Percentiles rank a stretch among this genome's conserved stretches.
These are phyloP conservation scores for Xanthoceras sorbifolium DNA, from an alignment of 345 rosid species.

Conservation along the genomic window DNA sequence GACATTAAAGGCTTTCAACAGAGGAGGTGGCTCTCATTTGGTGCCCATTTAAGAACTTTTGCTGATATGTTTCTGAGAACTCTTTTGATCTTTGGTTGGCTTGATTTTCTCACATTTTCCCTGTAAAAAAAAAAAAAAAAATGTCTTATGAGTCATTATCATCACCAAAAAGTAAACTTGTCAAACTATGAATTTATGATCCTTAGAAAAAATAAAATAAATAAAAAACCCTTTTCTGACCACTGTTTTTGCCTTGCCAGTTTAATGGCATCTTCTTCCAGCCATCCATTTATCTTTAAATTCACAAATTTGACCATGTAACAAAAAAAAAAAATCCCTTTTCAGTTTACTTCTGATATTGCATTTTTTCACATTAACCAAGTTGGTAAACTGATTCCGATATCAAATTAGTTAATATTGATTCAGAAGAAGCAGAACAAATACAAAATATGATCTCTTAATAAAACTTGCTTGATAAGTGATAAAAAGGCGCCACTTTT, in stretches of 20 bases:
- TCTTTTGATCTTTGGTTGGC: background rate
- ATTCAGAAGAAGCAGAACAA: too few relatives aligned
- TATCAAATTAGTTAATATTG: too few relatives aligned
- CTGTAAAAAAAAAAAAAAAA: background rate
- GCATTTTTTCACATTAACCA: background rate
- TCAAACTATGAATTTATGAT: background rate
- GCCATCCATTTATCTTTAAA: too few relatives aligned
- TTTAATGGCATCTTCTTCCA: too few relatives aligned
- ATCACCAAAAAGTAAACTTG: background rate
- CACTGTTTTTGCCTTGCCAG: background rate
- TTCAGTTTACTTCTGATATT: too few relatives aligned
- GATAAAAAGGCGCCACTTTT: too few relatives aligned
- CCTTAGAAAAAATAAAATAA: background rate
- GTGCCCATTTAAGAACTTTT: conserved; percentile 5
- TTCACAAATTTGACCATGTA: too few relatives aligned
- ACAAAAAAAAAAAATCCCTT: too few relatives aligned
- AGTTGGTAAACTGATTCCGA: background rate
- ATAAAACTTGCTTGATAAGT: too few relatives aligned
- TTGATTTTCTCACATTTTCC: background rate
- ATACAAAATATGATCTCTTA: too few relatives aligned
- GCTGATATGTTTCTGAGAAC: background rate
- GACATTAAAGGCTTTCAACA: conserved; percentile 1
- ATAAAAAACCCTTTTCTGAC: background rate
- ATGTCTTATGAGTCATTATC: background rate
- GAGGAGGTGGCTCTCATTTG: background rate